Conservation (phyloP, 2,329 filamentous ascomycete species). For the Colletotrichum sp. region DNA sequence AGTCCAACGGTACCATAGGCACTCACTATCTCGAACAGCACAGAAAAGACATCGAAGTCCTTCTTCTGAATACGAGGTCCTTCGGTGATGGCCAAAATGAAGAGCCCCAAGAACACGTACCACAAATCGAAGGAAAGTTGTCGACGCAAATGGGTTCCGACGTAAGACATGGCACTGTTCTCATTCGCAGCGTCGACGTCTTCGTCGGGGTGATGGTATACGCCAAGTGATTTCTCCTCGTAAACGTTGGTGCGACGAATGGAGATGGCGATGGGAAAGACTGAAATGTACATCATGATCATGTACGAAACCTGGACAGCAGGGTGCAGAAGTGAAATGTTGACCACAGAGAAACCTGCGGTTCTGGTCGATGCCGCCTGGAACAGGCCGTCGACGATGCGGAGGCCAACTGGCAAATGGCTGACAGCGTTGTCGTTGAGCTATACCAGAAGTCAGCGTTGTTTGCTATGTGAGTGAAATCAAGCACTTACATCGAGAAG, state of each 20-base stretch:
- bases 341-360: constrained; percentile 86
- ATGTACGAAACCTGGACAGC: constrained; percentile 93
- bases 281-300: constrained; percentile 99
- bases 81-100: constrained; percentile 90
- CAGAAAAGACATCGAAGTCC: constrained; percentile 71
- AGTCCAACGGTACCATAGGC: constrained; percentile 95
- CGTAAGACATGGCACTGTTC: constrained; percentile 75
- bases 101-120: constrained; percentile 94
- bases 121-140: constrained; percentile 97
- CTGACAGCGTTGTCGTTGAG: constrained; percentile 75
- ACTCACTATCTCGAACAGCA: constrained; percentile 86
- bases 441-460: constrained; percentile 44
- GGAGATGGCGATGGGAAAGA: constrained; percentile 95
- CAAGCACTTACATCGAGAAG: constrained; percentile 77
- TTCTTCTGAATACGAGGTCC: constrained; percentile 69
- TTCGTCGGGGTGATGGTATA: constrained; percentile 63
- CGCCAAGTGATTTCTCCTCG: constrained; percentile 85
- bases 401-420: constrained; percentile 71
- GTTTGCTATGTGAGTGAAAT: background rate
- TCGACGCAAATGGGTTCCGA: constrained; percentile 87
- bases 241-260: constrained; percentile 96
- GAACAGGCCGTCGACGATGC: constrained; percentile 86
- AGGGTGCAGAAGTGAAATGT: constrained; percentile 79
- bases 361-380: constrained; percentile 90
- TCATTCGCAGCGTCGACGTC: constrained; percentile 54